Evolutionary conservation across 1,284 basidiomycete genomes (phyloP), one percentile per base, ranked within the genome.

Genomic region (Tetrapyrgos nigripes): DNA sequence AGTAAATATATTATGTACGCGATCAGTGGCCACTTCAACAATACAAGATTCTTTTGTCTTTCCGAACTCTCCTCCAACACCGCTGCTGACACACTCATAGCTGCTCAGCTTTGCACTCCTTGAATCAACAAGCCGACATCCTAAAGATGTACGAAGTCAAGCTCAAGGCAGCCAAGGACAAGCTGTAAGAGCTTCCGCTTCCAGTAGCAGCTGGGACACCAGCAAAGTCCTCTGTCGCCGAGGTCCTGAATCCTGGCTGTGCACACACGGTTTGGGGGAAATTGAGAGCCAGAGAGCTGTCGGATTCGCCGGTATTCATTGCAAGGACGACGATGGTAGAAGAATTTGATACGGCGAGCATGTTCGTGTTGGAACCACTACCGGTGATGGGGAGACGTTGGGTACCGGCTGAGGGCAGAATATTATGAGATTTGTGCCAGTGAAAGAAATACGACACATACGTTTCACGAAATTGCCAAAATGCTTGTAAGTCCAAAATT

Each of bases 381-480:
- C 75, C 75, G 6, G 68, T 68, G 53, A 76, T 69, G 0, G 70
- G 67, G 11, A 64, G 70, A 28, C 72, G 72, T 59, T 74, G 70
- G 21, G 69, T 50, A 28, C 4, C 23, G 35, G 49, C 26, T 21
- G 26, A 27, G 17, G 8, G 19, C 14, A 40, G 37, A 40, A n/a
- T 40, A 4, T 17, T 11, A n/a, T n/a, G 37, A 40, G 17, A 40
- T 4, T 8, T 11, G 37, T 17, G 19, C 19, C 14, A 40, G 19
- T 17, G 17, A 40, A 33, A 8, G 13, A 40, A 40, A 5, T 4
- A 40, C 13, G 37, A 5, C 3, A 68, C 72, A 52, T 43, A 76
- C 74, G 75, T 64, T 76, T 76, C 10, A 76, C 71, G 48, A 76
- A 76, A 59, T 76, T 77, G 1, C 74, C 74, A 46, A 78, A 77